These are phyloP conservation scores for Hypoxylon sp. DNA, from an alignment of 2,329 filamentous ascomycete genomes.

Conservation along the genomic window DNA sequence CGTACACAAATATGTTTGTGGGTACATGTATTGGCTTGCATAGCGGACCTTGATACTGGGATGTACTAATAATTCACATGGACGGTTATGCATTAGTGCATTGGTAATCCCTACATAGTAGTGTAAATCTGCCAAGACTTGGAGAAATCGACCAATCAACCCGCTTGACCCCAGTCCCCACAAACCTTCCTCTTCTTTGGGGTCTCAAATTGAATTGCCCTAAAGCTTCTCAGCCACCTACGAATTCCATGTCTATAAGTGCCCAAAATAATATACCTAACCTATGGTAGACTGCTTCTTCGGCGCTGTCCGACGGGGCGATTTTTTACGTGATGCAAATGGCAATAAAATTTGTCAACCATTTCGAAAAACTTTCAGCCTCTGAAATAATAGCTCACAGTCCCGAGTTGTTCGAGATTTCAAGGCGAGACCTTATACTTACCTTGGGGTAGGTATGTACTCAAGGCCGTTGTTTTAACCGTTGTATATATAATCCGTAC, in stretches of 20 bases:
- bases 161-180: constrained; percentile 41
- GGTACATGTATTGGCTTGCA: constrained; percentile 8
- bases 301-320: constrained; percentile 28
- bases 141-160: constrained; percentile 40
- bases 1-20: constrained; percentile 7
- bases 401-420: not conserved
- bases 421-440: constrained; percentile 20
- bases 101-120: constrained; percentile 5
- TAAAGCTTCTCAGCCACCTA: constrained; percentile 21
- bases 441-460: not conserved
- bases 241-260: constrained; percentile 20
- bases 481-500: no score
- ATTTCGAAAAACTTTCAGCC: not conserved
- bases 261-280: not conserved
- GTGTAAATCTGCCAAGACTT: constrained; percentile 41
- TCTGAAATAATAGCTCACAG: not conserved
- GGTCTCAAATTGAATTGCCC: constrained; percentile 14
- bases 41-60: not conserved
- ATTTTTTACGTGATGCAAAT: constrained; percentile 35
- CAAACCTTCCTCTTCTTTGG: constrained; percentile 24
- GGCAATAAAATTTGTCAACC: constrained; percentile 28
- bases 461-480: constrained; percentile 1
- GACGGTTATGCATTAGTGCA: constrained; percentile 17
- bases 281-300: constrained; percentile 11
- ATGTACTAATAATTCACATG: constrained; percentile 6